Evolutionary conservation across 1,284 basidiomycete species (phyloP).

Genomic region (Sporisorium exsertum): DNA sequence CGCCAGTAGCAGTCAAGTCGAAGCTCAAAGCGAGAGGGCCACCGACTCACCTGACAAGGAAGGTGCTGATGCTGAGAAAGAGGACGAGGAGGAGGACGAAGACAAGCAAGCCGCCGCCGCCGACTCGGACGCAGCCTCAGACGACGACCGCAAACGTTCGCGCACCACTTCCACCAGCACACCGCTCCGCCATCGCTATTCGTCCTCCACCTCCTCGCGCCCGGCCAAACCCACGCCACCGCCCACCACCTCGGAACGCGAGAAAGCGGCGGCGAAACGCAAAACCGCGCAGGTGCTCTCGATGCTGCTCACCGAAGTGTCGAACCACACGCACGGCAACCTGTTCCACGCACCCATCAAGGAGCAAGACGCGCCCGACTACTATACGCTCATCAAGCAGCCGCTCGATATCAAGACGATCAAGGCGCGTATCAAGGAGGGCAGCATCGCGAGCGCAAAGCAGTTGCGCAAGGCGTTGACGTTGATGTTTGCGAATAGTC

Average conservation of each 20-base stretch:
- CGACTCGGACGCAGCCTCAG: conserved; percentile 7
- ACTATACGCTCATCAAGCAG: conserved; percentile 60
- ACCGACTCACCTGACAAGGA: not conserved
- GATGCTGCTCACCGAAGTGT: conserved; percentile 64
- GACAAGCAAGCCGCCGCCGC: not conserved
- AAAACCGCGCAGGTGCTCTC: conserved; percentile 60
- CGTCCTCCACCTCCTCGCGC: not conserved
- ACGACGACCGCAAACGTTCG: conserved; percentile 5
- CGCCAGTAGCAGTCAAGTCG: not conserved
- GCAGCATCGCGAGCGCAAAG: conserved; percentile 43
- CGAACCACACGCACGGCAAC: conserved; percentile 66
- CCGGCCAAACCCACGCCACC: conserved; percentile 11
- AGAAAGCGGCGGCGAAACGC: conserved; percentile 48
- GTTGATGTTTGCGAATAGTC: conserved; percentile 65
- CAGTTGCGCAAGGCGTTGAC: conserved; percentile 54
- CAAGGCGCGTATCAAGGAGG: conserved; percentile 63
- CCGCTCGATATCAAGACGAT: conserved; percentile 66
- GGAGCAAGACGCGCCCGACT: conserved; percentile 65
- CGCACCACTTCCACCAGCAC: not conserved
- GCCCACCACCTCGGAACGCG: conserved; percentile 20
- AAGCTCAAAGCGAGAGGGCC: not conserved
- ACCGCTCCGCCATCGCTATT: not conserved
- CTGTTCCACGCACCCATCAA: conserved; percentile 67
- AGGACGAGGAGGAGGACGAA: not conserved
- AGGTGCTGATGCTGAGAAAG: not conserved